Evolutionary conservation across 83 land plant species (phyloP).

Genomic region (Diphasiastrum complanatum): DNA sequence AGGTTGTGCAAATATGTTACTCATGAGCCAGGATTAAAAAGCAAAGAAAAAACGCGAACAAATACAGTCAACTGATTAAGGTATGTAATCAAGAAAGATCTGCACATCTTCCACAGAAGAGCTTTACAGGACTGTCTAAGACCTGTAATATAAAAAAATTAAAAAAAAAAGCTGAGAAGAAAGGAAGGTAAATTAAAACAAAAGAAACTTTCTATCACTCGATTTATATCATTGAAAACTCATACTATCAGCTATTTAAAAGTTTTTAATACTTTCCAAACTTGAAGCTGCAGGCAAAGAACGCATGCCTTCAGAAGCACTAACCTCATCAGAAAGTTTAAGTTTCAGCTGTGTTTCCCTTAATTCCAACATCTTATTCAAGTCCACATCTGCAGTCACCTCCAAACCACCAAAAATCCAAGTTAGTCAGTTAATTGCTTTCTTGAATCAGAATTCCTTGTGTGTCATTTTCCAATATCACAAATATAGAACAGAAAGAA

Average conservation of each 20-base stretch:
- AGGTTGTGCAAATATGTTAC: not conserved
- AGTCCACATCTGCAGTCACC: conserved; percentile 46
- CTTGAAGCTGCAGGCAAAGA: too few species aligned
- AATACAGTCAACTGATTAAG: not conserved
- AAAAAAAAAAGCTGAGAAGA: not conserved
- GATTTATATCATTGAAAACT: too few species aligned
- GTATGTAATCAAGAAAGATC: not conserved
- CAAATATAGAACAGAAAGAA: not conserved
- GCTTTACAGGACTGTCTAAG: conserved; percentile 3
- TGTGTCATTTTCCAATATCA: not conserved
- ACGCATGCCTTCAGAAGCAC: too few species aligned
- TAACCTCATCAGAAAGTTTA: conserved; percentile 80
- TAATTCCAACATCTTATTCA: conserved; percentile 41
- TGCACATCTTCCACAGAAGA: too few species aligned
- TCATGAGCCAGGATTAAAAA: too few species aligned
- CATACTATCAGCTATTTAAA: too few species aligned
- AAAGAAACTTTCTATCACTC: conserved; percentile 1
- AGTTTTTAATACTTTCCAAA: too few species aligned
- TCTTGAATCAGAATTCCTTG: not conserved
- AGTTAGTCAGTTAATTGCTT: not conserved
- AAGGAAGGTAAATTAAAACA: not conserved
- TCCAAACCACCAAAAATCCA: too few species aligned
- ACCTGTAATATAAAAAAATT: not conserved
- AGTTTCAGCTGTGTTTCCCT: conserved; percentile 51
- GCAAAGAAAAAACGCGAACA: not conserved